These are phyloP conservation scores for Kurtzmaniella quercitrusa DNA, from an alignment of 1,139 yeast species.

Conservation along the genomic window DNA sequence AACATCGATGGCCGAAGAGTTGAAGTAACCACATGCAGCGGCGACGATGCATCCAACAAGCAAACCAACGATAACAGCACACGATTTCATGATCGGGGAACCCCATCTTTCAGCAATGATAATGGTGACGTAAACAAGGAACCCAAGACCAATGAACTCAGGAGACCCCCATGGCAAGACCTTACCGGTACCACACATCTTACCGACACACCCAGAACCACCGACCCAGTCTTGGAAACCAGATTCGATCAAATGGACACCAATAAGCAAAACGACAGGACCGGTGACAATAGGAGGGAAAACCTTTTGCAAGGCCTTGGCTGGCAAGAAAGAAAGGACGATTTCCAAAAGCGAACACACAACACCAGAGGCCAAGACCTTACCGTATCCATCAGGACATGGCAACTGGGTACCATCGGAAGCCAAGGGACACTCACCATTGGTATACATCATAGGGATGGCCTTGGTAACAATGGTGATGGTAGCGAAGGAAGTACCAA, in stretches of 20 bases:
- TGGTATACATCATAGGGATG: constrained; percentile 72
- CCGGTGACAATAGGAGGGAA: constrained; percentile 93
- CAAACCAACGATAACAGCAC: constrained; percentile 83
- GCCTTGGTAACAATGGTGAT: constrained; percentile 74
- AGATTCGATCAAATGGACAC: constrained; percentile 58
- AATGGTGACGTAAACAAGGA: constrained; percentile 70
- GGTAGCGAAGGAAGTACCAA: constrained; percentile 87
- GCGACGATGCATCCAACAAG: constrained; percentile 88
- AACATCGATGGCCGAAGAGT: constrained; percentile 43
- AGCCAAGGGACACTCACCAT: constrained; percentile 62
- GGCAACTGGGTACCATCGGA: constrained; percentile 58
- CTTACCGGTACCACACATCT: constrained; percentile 29
- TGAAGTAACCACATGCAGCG: constrained; percentile 84
- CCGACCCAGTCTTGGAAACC: constrained; percentile 88
- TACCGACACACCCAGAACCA: constrained; percentile 67
- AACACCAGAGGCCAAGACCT: constrained; percentile 74
- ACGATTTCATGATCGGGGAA: constrained; percentile 90
- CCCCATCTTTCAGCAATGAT: constrained; percentile 81
- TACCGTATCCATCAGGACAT: constrained; percentile 89
- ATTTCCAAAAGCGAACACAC: constrained; percentile 75
- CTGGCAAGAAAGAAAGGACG: constrained; percentile 68
- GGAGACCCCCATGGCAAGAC: constrained; percentile 80
- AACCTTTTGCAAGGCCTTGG: constrained; percentile 59
- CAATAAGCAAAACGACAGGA: constrained; percentile 83
- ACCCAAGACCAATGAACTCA: constrained; percentile 79